Evolutionary conservation across 2,329 filamentous ascomycete genomes (phyloP), one percentile per base, ranked within the genome.

Genomic region (Zasmidium citrigriseum): DNA sequence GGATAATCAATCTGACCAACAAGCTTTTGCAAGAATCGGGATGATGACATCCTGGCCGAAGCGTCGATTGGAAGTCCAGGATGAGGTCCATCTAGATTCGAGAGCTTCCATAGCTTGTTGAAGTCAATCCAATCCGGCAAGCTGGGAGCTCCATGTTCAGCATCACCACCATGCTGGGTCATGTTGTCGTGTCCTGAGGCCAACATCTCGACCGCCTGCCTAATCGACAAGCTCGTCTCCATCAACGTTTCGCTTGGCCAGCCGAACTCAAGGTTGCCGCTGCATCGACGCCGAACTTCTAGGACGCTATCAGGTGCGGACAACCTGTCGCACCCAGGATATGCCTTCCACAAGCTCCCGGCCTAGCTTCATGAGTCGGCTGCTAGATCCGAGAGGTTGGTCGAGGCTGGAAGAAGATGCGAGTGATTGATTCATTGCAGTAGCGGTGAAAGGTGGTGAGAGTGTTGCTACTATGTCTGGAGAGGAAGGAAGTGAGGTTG

Each of bases 1-100:
- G 34, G 34, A 16, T 41, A 41, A 7, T n/a, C n/a, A n/a, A 9
- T 41, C 34, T 41, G 34, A n/a, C 16, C 47, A 24, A 18, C 21
- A 49, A 49, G 47, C 47, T 49, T 27, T 49, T n/a, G 21, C 47
- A 27, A 25, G 47, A 27, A 7, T 27, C 22, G 47, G 47, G 21
- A 27, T 25, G n/a, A 27, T 49, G 47, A 49, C 47, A 49, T 49
- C 47, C 47, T 27, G 24, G 47, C 23, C 4, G 24, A 48, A 49
- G 47, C 18, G 34, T 41, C 12, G 12, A 11, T 41, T n/a, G 34
- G 18, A 41, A n/a, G 18, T 41, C 34, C 7, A 41, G 34, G 34
- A 41, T 16, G 34, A 4, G 12, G 34, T n/a, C n/a, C 34, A 41
- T 41, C 34, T 11, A 41, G 27, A 29, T 29, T 7, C 7, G 27